A percentile compares a stretch with the other conserved stretches of the same genome.
These are phyloP conservation scores for Neocallimastix lanati DNA, from an alignment of 192 early-diverging fungal species.

Conservation along the genomic window DNA sequence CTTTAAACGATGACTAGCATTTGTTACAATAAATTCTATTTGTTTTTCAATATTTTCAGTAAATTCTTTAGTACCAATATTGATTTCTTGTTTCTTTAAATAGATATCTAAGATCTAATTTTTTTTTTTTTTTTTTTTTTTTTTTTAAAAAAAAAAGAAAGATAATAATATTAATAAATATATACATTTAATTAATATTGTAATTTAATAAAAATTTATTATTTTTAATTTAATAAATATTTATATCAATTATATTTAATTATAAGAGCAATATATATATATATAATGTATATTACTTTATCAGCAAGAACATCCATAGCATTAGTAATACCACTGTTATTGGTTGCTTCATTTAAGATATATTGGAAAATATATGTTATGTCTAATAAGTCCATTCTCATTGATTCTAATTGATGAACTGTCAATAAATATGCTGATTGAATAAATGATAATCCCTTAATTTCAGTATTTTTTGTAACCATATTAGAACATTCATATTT, in stretches of 20 bases:
- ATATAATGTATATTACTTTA: constrained; percentile 9
- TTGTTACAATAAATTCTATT: constrained; percentile 4
- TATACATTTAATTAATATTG: too few species aligned
- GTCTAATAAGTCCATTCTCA: constrained; percentile 48
- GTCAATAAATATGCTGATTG: constrained; percentile 65
- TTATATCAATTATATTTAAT: constrained; percentile 1
- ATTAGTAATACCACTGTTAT: constrained; percentile 46
- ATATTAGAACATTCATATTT: constrained; percentile 31
- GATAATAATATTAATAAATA: too few species aligned
- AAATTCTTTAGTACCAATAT: not conserved
- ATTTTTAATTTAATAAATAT: too few species aligned
- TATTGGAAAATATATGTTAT: constrained; percentile 60
- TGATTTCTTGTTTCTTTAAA: constrained; percentile 17
- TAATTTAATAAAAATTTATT: too few species aligned
- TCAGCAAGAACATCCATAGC: constrained; percentile 66
- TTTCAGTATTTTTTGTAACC: constrained; percentile 30
- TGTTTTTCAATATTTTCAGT: not conserved
- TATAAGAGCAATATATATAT: constrained; percentile 6
- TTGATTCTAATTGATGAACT: constrained; percentile 64
- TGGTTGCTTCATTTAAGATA: constrained; percentile 70
- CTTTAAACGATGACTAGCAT: constrained; percentile 45
- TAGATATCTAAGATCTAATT: constrained; percentile 25
- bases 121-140: too few species aligned
- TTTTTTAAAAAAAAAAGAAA: too few species aligned
- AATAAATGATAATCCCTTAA: constrained; percentile 45